These are phyloP conservation scores for Arthrobotrys sinensis DNA, from an alignment of 2,329 filamentous ascomycete species.

Conservation along the genomic window DNA sequence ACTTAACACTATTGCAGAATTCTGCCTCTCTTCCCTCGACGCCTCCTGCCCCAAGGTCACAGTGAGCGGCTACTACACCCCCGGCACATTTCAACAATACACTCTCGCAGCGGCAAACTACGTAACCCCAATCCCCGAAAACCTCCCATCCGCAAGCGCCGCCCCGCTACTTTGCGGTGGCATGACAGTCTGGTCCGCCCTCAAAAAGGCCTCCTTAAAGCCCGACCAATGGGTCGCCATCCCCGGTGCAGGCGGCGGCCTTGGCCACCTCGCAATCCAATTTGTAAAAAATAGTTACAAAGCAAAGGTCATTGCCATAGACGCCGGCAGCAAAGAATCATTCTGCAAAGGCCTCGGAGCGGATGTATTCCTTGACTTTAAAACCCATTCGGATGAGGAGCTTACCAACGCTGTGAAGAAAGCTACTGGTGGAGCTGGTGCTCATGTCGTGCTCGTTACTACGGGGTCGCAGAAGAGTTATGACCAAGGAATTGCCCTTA, in stretches of 20 bases:
- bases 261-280: conserved; percentile 64
- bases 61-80: conserved; percentile 64
- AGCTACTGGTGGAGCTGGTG: conserved; percentile 57
- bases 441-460: conserved; percentile 41
- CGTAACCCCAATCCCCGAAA: conserved; percentile 72
- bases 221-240: conserved; percentile 63
- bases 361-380: conserved; percentile 64
- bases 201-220: conserved; percentile 70
- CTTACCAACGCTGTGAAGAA: conserved; percentile 61
- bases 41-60: conserved; percentile 62
- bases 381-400: conserved; percentile 59
- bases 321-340: conserved; percentile 61
- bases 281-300: conserved; percentile 64
- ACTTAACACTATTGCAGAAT: conserved; percentile 43
- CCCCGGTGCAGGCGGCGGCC: conserved; percentile 64
- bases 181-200: conserved; percentile 74
- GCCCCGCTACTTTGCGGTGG: conserved; percentile 76
- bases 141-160: conserved; percentile 72
- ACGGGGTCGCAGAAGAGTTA: conserved; percentile 50
- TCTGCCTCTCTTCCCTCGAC: conserved; percentile 62
- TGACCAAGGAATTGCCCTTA: conserved; percentile 27
- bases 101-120: conserved; percentile 40
- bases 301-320: conserved; percentile 63
- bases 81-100: conserved; percentile 64
- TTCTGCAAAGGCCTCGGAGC: conserved; percentile 63